Evolutionary conservation across 345 rosid genomes (phyloP), one percentile per base, ranked within the genome.

Genomic region (Euclidium syriacum): DNA sequence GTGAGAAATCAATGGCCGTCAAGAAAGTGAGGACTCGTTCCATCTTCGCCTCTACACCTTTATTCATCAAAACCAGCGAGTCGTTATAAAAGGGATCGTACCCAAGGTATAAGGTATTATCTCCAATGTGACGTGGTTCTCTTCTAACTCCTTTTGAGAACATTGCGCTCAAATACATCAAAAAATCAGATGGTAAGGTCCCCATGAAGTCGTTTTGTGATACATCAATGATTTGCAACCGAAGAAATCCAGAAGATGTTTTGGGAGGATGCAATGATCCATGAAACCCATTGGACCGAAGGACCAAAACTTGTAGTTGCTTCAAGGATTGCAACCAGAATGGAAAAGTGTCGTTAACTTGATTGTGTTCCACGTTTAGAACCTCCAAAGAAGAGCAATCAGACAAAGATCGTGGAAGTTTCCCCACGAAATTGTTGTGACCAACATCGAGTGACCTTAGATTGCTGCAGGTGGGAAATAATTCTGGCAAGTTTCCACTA

Each of bases 211-310:
- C 0, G 43, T 79, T 82, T 3, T 14, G 12, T 32, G 80, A 68
- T 24, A 77, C 17, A 24, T 79, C 86, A 0, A 79, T 56, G 15
- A 82, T 72, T 15, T 72, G 83, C 58, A 77, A 76, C 73, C 1
- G 34, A 5, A 34, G 47, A 78, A 79, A 77, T 3, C 24, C 17
- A 18, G 41, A 23, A 52, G 41, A 4, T 32, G 12, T 17, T 3
- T 33, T 33, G 26, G 27, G 41, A 32, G 32, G 11, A 14, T 2
- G 34, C 0, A 9, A 0, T 4, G 4, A 8, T 12, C 82, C 76
- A 0, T 61, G 5, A 43, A 82, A 79, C 3, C 15, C n/a, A 48
- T 82, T 79, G 1, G 69, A 54, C 10, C 81, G 77, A 34, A 79
- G 11, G 47, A 73, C 69, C 3, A 82, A 75, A 35, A 75, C 66